These are phyloP conservation scores for Tilletia caries DNA, from an alignment of 1,284 basidiomycete species.

Conservation along the genomic window DNA sequence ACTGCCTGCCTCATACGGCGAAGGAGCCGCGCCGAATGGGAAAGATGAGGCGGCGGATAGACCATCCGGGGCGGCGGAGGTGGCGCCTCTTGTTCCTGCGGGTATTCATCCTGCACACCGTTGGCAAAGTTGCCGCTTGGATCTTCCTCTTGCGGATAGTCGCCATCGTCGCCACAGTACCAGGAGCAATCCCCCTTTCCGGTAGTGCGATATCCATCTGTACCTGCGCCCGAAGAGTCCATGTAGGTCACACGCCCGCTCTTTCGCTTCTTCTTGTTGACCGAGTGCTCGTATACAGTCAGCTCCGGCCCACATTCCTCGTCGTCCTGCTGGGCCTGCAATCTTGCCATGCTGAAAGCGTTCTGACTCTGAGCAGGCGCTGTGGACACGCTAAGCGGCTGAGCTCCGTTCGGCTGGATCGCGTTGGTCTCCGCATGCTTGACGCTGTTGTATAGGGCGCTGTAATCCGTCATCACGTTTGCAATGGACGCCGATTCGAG, in stretches of 20 bases:
- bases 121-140: neutral
- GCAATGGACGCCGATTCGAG: neutral
- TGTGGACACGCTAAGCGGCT: neutral
- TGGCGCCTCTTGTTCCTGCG: neutral
- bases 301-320: conserved; percentile 6
- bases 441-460: neutral
- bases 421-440: neutral
- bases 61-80: conserved; percentile 3
- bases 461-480: neutral
- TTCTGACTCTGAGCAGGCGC: neutral
- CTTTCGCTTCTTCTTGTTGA: conserved; percentile 42
- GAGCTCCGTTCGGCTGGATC: neutral
- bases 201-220: neutral
- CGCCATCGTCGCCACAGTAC: conserved; percentile 5
- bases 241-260: conserved; percentile 22
- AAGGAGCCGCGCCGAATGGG: neutral
- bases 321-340: conserved; percentile 10
- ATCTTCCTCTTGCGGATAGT: conserved; percentile 8
- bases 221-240: neutral
- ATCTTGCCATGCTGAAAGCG: conserved; percentile 1
- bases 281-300: conserved; percentile 23
- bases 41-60: conserved; percentile 9
- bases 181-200: neutral
- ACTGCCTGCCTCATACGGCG: neutral
- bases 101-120: too few species aligned